A percentile compares a stretch with the other conserved stretches of the same genome.
Conservation (phyloP, 805 yeast species). For the Metschnikowia proteae region DNA sequence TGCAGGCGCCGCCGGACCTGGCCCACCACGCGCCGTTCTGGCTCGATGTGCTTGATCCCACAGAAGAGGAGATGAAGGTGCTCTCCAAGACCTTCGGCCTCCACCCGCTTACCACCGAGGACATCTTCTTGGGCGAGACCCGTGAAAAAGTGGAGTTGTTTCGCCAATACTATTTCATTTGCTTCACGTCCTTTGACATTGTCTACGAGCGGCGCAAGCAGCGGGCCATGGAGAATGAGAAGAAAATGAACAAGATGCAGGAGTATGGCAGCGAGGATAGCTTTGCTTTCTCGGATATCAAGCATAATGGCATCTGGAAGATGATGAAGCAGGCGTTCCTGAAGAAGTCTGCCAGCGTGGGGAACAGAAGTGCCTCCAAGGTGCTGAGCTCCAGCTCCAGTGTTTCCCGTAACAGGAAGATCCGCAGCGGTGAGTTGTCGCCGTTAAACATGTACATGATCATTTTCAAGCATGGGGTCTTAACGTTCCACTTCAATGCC, state of each 20-base stretch:
- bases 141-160: conserved; percentile 94
- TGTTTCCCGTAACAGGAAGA: conserved; percentile 27
- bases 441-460: conserved; percentile 92
- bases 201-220: conserved; percentile 65
- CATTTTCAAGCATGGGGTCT: conserved; percentile 85
- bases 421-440: conserved; percentile 58
- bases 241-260: conserved; percentile 34
- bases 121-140: conserved; percentile 87
- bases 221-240: conserved; percentile 45
- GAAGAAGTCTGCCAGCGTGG: conserved; percentile 6
- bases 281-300: conserved; percentile 1
- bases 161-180: conserved; percentile 84
- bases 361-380: conserved; percentile 8
- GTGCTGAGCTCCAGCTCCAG: conserved; percentile 12
- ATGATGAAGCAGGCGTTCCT: conserved; percentile 8
- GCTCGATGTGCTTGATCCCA: conserved; percentile 89
- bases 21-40: conserved; percentile 47
- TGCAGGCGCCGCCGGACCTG: background rate
- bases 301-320: conserved; percentile 7
- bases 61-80: conserved; percentile 95
- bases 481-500: conserved; percentile 91
- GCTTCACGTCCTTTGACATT: conserved; percentile 64
- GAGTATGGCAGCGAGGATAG: conserved; percentile 21
- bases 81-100: conserved; percentile 87
- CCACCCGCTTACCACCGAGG: conserved; percentile 95